Evolutionary conservation across 1,284 basidiomycete genomes (phyloP).

Genomic region (Coriolopsis trogii): DNA sequence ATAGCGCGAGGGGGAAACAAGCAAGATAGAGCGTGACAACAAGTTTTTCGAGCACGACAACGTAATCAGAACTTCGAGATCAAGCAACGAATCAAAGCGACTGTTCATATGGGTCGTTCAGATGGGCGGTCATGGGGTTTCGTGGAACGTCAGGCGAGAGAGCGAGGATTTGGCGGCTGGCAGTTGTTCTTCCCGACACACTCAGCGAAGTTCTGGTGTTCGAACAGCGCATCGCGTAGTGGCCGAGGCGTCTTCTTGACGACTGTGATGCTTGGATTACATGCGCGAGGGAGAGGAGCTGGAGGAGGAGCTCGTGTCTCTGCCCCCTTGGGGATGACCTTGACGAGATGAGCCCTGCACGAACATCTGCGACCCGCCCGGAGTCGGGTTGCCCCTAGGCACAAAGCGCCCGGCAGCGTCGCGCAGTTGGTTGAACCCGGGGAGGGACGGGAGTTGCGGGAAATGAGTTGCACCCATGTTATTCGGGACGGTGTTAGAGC

Average conservation of each 20-base stretch:
- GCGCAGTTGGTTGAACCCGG: conserved; percentile 3
- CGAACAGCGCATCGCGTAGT: conserved; percentile 4
- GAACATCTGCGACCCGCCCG: conserved; percentile 1
- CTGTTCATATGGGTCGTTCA: conserved; percentile 5
- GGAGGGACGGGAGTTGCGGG: conserved; percentile 1
- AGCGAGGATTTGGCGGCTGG: neutral
- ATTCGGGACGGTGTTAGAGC: conserved; percentile 14
- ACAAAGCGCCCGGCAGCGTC: conserved; percentile 13
- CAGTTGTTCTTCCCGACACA: neutral
- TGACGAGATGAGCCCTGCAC: conserved; percentile 16
- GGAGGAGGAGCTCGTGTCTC: conserved; percentile 13
- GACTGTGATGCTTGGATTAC: neutral
- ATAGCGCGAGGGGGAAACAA: neutral
- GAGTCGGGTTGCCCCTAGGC: neutral
- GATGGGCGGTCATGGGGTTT: neutral
- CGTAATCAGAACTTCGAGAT: neutral
- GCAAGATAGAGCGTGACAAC: neutral
- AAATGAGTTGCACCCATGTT: neutral
- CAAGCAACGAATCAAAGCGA: neutral
- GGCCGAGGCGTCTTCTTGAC: conserved; percentile 1
- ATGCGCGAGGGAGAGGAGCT: conserved; percentile 17
- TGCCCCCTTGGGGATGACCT: neutral
- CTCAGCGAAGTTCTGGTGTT: conserved; percentile 5
- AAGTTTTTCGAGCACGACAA: neutral
- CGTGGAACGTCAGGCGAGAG: neutral